Evolutionary conservation across 1,284 basidiomycete species (phyloP), one percentile per base, ranked within the genome.

Genomic region (Flammula alnicola): DNA sequence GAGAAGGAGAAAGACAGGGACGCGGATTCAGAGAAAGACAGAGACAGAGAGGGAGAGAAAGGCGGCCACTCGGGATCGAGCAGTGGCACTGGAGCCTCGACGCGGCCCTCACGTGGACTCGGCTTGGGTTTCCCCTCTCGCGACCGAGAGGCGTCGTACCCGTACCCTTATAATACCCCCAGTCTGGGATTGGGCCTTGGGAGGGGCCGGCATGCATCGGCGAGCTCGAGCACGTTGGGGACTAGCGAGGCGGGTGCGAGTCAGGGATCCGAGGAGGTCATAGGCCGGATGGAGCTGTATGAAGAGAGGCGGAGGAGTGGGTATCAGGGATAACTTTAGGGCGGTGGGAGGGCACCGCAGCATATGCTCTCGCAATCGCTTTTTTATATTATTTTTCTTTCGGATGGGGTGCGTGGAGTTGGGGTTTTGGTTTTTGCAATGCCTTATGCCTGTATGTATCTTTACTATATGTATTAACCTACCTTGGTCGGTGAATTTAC

Each of bases 201-300:
- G 8, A 36, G 57, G 16, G 49, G 36, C 4, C 30, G 54, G 25
- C 32, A 57, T 17, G 47, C 54, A 4, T 60, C 59, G 11, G 53
- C 52, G 35, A 55, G 58, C 49, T 56, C 54, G 14, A 60, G 59
- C 30, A 55, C 51, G 3, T 37, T 61, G 29, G 58, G 37, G 27
- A 51, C 36, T 23, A 59, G 62, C 40, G 59, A 59, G 17, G 57
- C 37, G 43, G 56, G 55, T 23, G 53, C 57, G 31, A 63, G 64
- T 41, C 69, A 72, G 53, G 69, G 70, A 2, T 73, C 71, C 19
- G 68, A 75, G 43, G 74, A 76, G 61, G 69, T 76, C 9, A 66
- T 76, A 56, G 74, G 74, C 22, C 51, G 68, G 53, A 62, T 76
- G 65, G 73, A 75, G 38, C 51, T 75, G 39, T 68, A 70, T 55